Base-by-base conservation (phyloP, 257 asterid genomes). In the Paraleonurus japonicus region DNA sequence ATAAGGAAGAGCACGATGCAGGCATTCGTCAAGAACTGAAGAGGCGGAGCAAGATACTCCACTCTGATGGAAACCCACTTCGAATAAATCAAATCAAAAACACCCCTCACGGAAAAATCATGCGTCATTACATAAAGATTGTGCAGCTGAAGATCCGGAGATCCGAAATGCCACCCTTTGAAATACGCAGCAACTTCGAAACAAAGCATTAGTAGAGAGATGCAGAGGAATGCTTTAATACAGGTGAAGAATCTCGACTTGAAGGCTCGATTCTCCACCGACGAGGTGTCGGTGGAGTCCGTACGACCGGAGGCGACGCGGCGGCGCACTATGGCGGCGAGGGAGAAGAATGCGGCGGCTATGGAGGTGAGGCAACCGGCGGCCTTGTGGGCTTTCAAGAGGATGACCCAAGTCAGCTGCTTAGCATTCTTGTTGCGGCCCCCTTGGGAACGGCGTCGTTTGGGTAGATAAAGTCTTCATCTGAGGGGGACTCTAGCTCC, bases 391-490 rank as follows among this genome's bases (percentile, higher is more conserved):
- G 98, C 98, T 76, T 85, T 90, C 35, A 93, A 80, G 57, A 93
- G 95, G 15, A 90, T 88, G 35, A 92, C 97, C 98, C 98, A 92
- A 5, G 98, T 90, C 3, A 90, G 87, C 81, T 92, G 98, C 77
- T 90, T 93, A 23, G 98, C 98, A 79, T 93, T 93, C 88, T 83
- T 88, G 95, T 93, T 88, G 22, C 92, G 86, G 23, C 85, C 87
- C 28, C 90, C 33, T 89, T 77, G 24, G 84, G 62, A 20, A 77
- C 82, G 70, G 80, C 85, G 54, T 71, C 85, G 75, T 78, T 78
- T 6, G 82, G 84, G 86, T 82, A 79, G 41, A 88, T 55, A 71
- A 87, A 90, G 33, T 90, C 95, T 1, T 86, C 96, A 33, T 90
- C 93, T 0, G 89, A 85, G 0, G 97, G 84, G 4, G 84, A 80